Conservation (phyloP, 2,329 filamentous ascomycete species). For the Cordyceps pruinosa region DNA sequence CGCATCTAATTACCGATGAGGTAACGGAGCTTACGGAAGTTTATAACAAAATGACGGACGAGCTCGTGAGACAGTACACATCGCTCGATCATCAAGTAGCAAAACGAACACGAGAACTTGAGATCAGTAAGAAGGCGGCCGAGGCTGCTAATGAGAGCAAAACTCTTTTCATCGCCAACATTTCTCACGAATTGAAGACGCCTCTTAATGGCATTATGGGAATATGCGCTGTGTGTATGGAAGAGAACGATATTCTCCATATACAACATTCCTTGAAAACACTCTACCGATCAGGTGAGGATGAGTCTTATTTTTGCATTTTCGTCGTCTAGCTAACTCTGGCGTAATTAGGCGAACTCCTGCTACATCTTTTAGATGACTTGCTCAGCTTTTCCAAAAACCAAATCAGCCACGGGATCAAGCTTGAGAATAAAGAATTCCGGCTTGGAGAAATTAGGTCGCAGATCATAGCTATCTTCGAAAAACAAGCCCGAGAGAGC, state of each 20-base stretch:
- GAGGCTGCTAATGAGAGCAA: constrained; percentile 97
- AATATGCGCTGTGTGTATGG: constrained; percentile 90
- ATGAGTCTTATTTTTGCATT: not conserved
- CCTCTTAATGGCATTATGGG: constrained; percentile 93
- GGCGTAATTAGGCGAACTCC: constrained; percentile 49
- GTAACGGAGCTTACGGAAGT: constrained; percentile 74
- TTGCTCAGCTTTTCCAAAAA: constrained; percentile 91
- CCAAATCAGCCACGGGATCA: constrained; percentile 79
- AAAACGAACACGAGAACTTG: constrained; percentile 74
- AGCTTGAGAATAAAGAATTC: constrained; percentile 79
- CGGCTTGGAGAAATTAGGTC: constrained; percentile 74
- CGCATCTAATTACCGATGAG: constrained; percentile 75
- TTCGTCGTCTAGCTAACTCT: not conserved
- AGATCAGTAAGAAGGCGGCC: constrained; percentile 83
- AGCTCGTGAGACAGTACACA: constrained; percentile 79
- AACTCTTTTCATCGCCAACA: constrained; percentile 95
- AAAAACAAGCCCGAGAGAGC: constrained; percentile 78
- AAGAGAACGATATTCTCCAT: constrained; percentile 70
- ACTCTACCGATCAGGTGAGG: constrained; percentile 69
- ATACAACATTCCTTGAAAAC: constrained; percentile 81
- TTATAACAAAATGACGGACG: constrained; percentile 92
- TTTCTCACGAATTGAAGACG: constrained; percentile 81
- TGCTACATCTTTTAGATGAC: constrained; percentile 83
- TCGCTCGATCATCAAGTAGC: constrained; percentile 78
- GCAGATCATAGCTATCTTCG: constrained; percentile 79